Evolutionary conservation across 2,329 filamentous ascomycete genomes (phyloP).

Genomic region (Chrysosporium queenslandicum): DNA sequence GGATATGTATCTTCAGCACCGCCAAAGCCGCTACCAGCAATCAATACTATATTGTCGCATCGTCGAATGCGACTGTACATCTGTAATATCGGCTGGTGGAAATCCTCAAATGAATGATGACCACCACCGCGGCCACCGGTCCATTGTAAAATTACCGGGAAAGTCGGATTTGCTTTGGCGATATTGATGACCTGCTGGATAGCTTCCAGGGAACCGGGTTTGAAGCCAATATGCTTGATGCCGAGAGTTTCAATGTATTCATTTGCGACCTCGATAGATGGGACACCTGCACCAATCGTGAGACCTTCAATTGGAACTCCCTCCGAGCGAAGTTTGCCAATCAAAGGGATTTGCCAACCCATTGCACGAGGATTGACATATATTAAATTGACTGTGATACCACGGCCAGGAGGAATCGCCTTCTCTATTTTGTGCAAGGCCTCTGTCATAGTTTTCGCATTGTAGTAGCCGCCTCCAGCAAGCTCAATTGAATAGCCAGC

Average conservation of each 20-base stretch:
- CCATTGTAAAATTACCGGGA: conserved; percentile 92
- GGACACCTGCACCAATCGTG: conserved; percentile 86
- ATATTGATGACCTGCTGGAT: conserved; percentile 89
- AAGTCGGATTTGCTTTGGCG: conserved; percentile 82
- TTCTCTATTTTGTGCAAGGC: conserved; percentile 78
- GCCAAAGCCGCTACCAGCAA: conserved; percentile 87
- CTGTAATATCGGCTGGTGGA: conserved; percentile 80
- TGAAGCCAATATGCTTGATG: conserved; percentile 88
- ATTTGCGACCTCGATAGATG: conserved; percentile 83
- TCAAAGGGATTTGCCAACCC: conserved; percentile 82
- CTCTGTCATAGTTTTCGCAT: conserved; percentile 68
- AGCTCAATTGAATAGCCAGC: conserved; percentile 91
- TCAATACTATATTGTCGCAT: conserved; percentile 74
- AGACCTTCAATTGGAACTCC: conserved; percentile 86
- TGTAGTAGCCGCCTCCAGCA: conserved; percentile 81
- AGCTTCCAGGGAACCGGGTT: conserved; percentile 78
- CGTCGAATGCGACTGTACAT: conserved; percentile 86
- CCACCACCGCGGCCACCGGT: conserved; percentile 88
- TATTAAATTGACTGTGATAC: conserved; percentile 82
- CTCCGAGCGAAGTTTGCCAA: conserved; percentile 68
- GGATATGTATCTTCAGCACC: conserved; percentile 84
- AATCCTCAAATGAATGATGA: conserved; percentile 91
- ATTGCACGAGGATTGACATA: conserved; percentile 85
- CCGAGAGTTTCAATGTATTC: conserved; percentile 90
- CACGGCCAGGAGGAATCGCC: conserved; percentile 70